Conservation (phyloP, 208 protist genomes). For the Acanthamoeba sp. region DNA sequence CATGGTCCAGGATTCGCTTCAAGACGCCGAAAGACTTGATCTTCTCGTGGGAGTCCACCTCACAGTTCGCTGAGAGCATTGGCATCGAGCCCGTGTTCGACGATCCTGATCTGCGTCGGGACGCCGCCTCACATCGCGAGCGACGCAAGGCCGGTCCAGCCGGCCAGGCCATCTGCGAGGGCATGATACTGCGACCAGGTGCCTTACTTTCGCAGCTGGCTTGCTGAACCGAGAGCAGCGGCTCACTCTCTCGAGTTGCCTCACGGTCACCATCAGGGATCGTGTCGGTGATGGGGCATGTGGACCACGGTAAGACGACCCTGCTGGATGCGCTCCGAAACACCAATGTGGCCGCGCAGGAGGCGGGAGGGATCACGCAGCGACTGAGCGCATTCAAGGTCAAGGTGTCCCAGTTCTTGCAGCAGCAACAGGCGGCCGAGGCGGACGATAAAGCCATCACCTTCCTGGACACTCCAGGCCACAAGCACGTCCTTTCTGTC, state of each 20-base stretch:
- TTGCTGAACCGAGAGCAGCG: neutral
- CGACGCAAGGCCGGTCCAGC: neutral
- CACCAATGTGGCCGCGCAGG: conserved; percentile 94
- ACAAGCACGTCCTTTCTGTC: conserved; percentile 82
- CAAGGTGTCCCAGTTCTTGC: conserved; percentile 10
- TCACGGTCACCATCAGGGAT: conserved; percentile 47
- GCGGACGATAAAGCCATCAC: conserved; percentile 88
- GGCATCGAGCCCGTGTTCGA: conserved; percentile 68
- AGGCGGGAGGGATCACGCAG: conserved; percentile 99
- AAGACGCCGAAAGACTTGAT: conserved; percentile 62
- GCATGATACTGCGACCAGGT: conserved; percentile 65
- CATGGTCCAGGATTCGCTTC: conserved; percentile 8
- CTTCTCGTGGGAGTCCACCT: conserved; percentile 70
- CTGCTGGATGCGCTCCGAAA: conserved; percentile 96
- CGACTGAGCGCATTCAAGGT: conserved; percentile 94
- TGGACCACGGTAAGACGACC: conserved; percentile 99
- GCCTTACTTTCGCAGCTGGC: neutral
- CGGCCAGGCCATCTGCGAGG: neutral
- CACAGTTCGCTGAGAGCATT: conserved; percentile 61
- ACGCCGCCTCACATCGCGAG: conserved; percentile 4
- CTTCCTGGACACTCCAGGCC: conserved; percentile 99
- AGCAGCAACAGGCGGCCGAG: conserved; percentile 37
- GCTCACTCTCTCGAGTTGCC: neutral
- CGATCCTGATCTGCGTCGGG: conserved; percentile 56
- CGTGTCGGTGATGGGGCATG: conserved; percentile 96